These are phyloP conservation scores for Eruca vesicaria DNA, from an alignment of 441 rosid species.

Conservation along the genomic window DNA sequence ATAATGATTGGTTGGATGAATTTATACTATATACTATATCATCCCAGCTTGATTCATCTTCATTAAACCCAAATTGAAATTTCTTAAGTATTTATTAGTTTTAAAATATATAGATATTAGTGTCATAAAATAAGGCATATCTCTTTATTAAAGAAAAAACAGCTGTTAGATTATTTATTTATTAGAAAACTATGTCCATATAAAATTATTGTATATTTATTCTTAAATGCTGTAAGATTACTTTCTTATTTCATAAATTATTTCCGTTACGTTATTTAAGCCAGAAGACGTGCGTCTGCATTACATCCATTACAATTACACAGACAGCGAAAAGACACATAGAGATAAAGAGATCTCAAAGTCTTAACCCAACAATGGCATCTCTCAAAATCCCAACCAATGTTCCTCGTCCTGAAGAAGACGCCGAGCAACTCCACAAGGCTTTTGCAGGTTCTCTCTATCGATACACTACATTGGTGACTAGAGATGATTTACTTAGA, in stretches of 20 bases:
- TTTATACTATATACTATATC: not conserved
- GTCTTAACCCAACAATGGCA: conserved; percentile 43
- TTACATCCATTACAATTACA: conserved; percentile 17
- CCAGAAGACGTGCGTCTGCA: conserved; percentile 4
- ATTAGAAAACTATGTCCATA: not conserved
- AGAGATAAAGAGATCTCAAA: conserved; percentile 12
- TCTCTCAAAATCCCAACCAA: conserved; percentile 60
- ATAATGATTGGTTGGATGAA: not conserved
- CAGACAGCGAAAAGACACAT: not conserved
- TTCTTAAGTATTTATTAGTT: not conserved
- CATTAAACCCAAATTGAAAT: not conserved
- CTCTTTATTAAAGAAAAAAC: not conserved
- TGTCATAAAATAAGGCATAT: not conserved
- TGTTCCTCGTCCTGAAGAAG: conserved; percentile 77
- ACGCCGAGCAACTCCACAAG: conserved; percentile 87
- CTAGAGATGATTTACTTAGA: not conserved
- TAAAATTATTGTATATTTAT: not conserved
- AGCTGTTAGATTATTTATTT: not conserved
- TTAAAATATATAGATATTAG: not conserved
- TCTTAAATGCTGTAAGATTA: conserved; percentile 8
- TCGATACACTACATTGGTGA: not conserved
- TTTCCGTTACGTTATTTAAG: conserved; percentile 23
- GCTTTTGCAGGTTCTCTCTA: conserved; percentile 63
- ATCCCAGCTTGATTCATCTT: not conserved
- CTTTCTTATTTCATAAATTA: not conserved